Conservation (phyloP, 1,139 yeast genomes). For the Yueomyces sp. region DNA sequence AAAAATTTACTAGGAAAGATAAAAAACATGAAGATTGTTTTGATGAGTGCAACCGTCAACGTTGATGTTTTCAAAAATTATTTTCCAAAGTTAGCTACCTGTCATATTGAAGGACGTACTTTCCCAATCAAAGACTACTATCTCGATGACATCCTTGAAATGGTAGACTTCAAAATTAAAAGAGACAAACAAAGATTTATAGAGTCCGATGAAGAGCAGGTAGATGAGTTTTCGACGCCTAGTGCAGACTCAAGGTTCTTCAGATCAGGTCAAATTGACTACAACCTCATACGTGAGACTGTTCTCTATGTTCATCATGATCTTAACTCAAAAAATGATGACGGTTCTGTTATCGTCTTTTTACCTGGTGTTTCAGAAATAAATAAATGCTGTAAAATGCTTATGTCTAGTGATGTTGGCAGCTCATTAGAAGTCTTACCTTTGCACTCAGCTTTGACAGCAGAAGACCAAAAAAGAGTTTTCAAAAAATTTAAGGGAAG, state of each 20-base stretch:
- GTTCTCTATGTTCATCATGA: constrained; percentile 40
- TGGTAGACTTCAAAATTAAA: constrained; percentile 39
- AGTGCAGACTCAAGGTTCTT: constrained; percentile 54
- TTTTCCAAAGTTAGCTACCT: constrained; percentile 35
- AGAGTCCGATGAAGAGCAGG: constrained; percentile 9
- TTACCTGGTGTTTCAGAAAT: constrained; percentile 90
- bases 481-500: constrained; percentile 44
- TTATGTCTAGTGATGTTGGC: constrained; percentile 9
- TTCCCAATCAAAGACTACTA: constrained; percentile 75
- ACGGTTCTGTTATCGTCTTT: constrained; percentile 74
- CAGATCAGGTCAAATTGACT: constrained; percentile 55
- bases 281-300: constrained; percentile 50
- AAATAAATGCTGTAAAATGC: constrained; percentile 37
- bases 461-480: constrained; percentile 70
- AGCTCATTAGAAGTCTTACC: constrained; percentile 41
- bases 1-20: constrained; percentile 40
- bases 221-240: constrained; percentile 32
- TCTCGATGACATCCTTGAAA: constrained; percentile 49
- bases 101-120: constrained; percentile 86
- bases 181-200: constrained; percentile 8
- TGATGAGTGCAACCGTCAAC: constrained; percentile 94
- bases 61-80: constrained; percentile 53
- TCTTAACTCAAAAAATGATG: constrained; percentile 29
- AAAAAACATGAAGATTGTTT: constrained; percentile 48
- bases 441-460: constrained; percentile 74